phyloP scores from a whole-genome alignment of 2,329 filamentous ascomycete genomes.

The Uncinocarpus reesii region DNA sequence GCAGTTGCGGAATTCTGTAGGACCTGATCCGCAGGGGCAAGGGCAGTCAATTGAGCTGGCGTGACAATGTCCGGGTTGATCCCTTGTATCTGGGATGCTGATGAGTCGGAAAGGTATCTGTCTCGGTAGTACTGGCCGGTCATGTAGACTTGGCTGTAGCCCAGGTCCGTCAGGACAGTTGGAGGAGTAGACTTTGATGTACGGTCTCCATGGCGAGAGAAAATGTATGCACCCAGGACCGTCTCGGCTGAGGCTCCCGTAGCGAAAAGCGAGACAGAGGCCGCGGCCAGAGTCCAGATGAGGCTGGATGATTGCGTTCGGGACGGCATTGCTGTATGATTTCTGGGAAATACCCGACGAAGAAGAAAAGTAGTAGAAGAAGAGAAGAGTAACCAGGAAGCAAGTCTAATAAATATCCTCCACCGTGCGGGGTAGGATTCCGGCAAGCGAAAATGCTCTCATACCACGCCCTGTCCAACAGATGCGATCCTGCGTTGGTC shows the following conservation, averaged over 20 bases:
- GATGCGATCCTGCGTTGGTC: no score
- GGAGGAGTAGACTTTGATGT: slow-evolving; percentile 65
- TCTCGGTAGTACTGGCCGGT: slow-evolving; percentile 65
- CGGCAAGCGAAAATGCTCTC: no score
- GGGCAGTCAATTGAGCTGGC: slow-evolving; percentile 59
- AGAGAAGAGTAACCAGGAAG: background rate
- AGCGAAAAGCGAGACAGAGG: slow-evolving; percentile 20
- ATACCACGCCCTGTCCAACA: no score
- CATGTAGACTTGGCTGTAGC: slow-evolving; percentile 62
- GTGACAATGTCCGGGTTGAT: slow-evolving; percentile 58
- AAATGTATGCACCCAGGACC: slow-evolving; percentile 72
- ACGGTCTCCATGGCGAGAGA: slow-evolving; percentile 81
- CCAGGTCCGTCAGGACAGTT: slow-evolving; percentile 65
- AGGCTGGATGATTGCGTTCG: slow-evolving; percentile 2
- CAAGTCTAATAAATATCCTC: no score
- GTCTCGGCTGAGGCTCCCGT: slow-evolving; percentile 46
- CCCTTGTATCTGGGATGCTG: slow-evolving; percentile 51
- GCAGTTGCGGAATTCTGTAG: slow-evolving; percentile 68
- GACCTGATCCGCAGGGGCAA: slow-evolving; percentile 63
- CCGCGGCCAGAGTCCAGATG: slow-evolving; percentile 11
- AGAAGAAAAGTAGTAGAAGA: background rate
- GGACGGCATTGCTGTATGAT: slow-evolving; percentile 3
- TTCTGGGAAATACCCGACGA: background rate
- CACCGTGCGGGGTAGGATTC: no score
- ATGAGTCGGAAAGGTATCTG: slow-evolving; percentile 58